Evolutionary conservation across 2,329 filamentous ascomycete species (phyloP).

Genomic region (Trichothecium roseum): DNA sequence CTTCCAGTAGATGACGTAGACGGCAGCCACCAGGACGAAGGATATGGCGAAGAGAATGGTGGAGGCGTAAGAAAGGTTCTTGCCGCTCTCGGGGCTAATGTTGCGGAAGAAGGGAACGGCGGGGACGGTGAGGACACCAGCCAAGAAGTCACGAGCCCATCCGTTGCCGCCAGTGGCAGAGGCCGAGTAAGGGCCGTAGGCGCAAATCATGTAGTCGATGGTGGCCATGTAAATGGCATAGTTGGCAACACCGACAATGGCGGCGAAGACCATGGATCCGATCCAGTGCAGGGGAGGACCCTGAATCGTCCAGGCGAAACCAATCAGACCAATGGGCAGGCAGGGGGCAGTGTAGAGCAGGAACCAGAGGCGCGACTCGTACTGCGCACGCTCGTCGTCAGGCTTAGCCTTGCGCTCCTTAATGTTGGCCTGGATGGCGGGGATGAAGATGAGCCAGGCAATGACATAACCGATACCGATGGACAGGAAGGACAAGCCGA

Average conservation of each 20-base stretch:
- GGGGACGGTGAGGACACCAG: conserved; percentile 60
- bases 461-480: conserved; percentile 58
- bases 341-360: conserved; percentile 52
- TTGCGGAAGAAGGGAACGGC: conserved; percentile 54
- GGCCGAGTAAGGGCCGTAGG: conserved; percentile 63
- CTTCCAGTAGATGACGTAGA: conserved; percentile 58
- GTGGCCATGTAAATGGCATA: conserved; percentile 67
- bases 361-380: conserved; percentile 57
- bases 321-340: conserved; percentile 56
- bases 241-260: conserved; percentile 62
- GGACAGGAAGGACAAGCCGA: conserved; percentile 54
- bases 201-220: conserved; percentile 68
- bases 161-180: conserved; percentile 70
- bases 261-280: conserved; percentile 52
- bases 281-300: conserved; percentile 59
- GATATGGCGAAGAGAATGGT: conserved; percentile 56
- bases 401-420: conserved; percentile 38
- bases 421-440: conserved; percentile 43
- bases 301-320: conserved; percentile 59
- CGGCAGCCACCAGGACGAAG: conserved; percentile 47
- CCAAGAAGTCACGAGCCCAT: conserved; percentile 62
- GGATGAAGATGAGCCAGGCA: conserved; percentile 49
- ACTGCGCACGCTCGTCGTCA: conserved; percentile 49
- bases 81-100: conserved; percentile 34
- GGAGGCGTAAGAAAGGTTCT: conserved; percentile 47